phyloP scores from a whole-genome alignment of 1,284 basidiomycete species.

The Gymnopus androsaceus region DNA sequence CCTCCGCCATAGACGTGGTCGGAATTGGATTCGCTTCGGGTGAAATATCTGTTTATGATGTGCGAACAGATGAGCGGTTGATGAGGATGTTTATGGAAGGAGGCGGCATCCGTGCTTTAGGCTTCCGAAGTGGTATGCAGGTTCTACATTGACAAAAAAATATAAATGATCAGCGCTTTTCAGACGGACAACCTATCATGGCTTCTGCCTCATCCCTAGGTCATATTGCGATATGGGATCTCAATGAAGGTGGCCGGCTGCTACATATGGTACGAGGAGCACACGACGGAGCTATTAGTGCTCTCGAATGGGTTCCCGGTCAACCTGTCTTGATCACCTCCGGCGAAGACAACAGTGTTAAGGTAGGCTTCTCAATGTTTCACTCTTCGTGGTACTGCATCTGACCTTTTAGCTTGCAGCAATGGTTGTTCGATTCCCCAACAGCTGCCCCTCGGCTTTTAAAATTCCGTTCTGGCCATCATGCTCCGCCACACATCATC shows the following conservation, averaged over 20 bases:
- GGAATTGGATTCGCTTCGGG: constrained; percentile 91
- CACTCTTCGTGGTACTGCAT: background rate
- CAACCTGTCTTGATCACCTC: constrained; percentile 88
- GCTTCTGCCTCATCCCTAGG: constrained; percentile 87
- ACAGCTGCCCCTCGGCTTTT: constrained; percentile 83
- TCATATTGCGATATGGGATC: constrained; percentile 89
- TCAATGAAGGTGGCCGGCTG: constrained; percentile 79
- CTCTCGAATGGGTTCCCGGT: constrained; percentile 87
- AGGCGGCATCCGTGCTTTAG: constrained; percentile 72
- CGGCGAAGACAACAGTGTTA: constrained; percentile 91
- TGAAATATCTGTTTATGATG: constrained; percentile 86
- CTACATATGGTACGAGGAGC: constrained; percentile 85
- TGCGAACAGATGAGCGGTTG: constrained; percentile 85
- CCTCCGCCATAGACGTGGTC: constrained; percentile 94
- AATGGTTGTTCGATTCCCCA: constrained; percentile 97
- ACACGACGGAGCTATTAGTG: constrained; percentile 81
- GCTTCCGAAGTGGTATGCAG: constrained; percentile 83
- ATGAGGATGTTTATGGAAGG: constrained; percentile 90
- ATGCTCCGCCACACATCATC: constrained; percentile 88
- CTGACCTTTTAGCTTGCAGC: constrained; percentile 46
- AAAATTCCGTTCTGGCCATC: constrained; percentile 92
- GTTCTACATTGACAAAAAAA: constrained; percentile 2
- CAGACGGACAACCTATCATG: constrained; percentile 85
- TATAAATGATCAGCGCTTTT: constrained; percentile 9
- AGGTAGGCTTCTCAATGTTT: constrained; percentile 49